Evolutionary conservation across 2,329 filamentous ascomycete genomes (phyloP), one percentile per base, ranked within the genome.

Genomic region (Fusarium xyrophilum): DNA sequence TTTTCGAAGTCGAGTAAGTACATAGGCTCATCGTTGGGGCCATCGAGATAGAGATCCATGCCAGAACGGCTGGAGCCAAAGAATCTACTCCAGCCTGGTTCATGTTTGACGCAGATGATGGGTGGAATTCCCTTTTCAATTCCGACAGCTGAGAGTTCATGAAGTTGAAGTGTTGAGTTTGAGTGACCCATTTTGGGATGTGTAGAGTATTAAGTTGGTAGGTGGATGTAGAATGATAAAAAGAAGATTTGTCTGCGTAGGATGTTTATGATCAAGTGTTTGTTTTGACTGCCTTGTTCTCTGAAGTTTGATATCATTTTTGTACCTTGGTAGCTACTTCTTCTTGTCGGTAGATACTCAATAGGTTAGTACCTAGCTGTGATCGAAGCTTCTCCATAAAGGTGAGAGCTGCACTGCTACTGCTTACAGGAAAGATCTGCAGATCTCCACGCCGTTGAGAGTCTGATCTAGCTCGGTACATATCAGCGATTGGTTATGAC

Each of bases 111-210:
- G 14, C 60, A 53, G 35, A 74, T 61, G 28, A 54, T 25, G 7
- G 60, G 46, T 1, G 67, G 67, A 4, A 69, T 36, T 14, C 42
- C 56, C 17, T 65, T 57, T 39, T 54, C 32, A 21, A 48, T 39
- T 10, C 38, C 46, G 12, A 63, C 32, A 25, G 52, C 21, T 19
- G 67, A 48, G 40, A 70, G 51, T 27, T 70, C 55, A 25, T 53
- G 47, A 2, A 33, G 9, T 19, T 35, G 30, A n/a, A 64, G 44
- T 56, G 60, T 69, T 35, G 68, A 71, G 40, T 64, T 33, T 60
- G 62, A 67, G 58, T 57, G 56, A 11, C 68, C 68, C 68, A 71
- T 71, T 53, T 44, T 62, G 30, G 30, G 38, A 35, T 40, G 59
- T 51, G 59, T 57, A 35, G 17, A 35, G 33, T 35, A 19, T 19